These are phyloP conservation scores for Corylus heterophylla DNA, from an alignment of 306 rosid genomes.

Conservation along the genomic window DNA sequence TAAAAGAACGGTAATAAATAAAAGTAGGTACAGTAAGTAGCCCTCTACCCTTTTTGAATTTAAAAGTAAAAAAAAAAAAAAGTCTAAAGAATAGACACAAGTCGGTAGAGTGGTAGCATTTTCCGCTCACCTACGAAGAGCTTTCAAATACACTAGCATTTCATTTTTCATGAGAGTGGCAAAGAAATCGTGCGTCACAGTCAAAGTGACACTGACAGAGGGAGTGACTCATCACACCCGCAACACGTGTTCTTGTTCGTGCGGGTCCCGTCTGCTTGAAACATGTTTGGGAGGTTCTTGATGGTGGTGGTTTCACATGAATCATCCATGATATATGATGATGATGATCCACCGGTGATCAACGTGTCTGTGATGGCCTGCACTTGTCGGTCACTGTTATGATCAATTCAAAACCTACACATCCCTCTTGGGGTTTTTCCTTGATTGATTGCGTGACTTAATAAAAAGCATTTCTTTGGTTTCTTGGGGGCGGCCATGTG, in stretches of 20 bases:
- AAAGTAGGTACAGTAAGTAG: too few species aligned
- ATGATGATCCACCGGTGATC: not conserved
- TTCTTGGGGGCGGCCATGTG: not conserved
- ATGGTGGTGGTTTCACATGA: not conserved
- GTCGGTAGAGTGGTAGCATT: too few species aligned
- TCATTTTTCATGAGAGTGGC: not conserved
- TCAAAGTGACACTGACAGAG: not conserved
- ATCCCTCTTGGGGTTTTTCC: not conserved
- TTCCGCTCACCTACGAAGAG: too few species aligned
- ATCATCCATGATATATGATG: not conserved
- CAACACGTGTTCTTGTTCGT: too few species aligned
- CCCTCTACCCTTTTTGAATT: too few species aligned
- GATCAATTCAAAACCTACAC: too few species aligned
- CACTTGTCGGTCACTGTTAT: not conserved
- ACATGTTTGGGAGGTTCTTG: not conserved
- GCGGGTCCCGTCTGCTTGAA: not conserved
- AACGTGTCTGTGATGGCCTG: not conserved
- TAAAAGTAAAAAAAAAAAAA: too few species aligned
- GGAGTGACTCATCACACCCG: too few species aligned
- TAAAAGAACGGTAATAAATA: too few species aligned
- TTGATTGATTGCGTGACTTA: not conserved
- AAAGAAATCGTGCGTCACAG: not conserved
- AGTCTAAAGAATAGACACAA: too few species aligned
- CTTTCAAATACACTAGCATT: too few species aligned
- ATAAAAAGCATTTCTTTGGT: not conserved